Evolutionary conservation across 345 rosid species (phyloP), one percentile per base, ranked within the genome.

Genomic region (Linum trigynum): DNA sequence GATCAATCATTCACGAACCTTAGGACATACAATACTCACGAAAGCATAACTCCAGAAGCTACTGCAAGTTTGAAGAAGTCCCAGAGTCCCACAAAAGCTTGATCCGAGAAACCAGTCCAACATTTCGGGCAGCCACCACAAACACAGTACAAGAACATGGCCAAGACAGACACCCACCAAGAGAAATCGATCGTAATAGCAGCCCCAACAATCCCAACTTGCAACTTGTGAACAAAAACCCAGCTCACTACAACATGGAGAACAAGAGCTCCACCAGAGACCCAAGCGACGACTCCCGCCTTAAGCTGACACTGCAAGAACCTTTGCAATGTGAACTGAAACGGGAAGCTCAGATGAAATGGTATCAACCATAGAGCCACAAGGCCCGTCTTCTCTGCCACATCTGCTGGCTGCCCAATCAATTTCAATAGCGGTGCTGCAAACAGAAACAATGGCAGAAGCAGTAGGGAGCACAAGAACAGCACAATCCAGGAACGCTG

Each of bases 11-110:
- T 65, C 32, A 39, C 41, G 11, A 62, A 61, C 36, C 7, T 50
- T 50, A 4, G 36, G 43, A 58, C 48, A 63, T 7, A 63, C 15
- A 45, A 55, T 37, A 62, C 78, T 61, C 76, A 78, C 86, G 55
- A 65, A 55, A 83, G 78, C 90, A 83, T 85, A 59, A 83, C 57
- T 57, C 86, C 87, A 39, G 84, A 85, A 64, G 87, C 87, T 59
- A 75, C 58, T 23, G 87, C 78, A 60, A 85, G 84, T 66, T 79
- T 81, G 62, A 78, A 69, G 65, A 85, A 79, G 37, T 75, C 79
- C 83, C 79, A 80, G 14, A 85, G 77, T 35, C 84, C 86, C 56
- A 57, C 3, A 61, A 83, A 78, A 50, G 90, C 86, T 61, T 81
- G 83, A 65, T 60, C n/a, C 42, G 84, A 81, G 73, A 83, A 83